phyloP scores from a whole-genome alignment of 257 asterid genomes.

The Paraleonurus japonicus region DNA sequence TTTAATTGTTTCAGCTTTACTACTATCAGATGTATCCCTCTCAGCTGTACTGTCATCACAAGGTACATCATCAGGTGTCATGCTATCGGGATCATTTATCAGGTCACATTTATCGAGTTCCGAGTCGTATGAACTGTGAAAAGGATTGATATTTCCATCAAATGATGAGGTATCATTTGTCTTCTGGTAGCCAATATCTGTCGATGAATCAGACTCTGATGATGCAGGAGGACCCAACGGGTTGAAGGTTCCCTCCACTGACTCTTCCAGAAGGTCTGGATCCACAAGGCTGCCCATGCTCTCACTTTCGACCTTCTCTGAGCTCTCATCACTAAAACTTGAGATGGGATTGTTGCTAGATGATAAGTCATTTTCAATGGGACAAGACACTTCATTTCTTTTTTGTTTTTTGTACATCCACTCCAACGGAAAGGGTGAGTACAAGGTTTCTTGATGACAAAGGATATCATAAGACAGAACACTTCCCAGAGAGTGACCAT shows the following conservation, averaged over 20 bases:
- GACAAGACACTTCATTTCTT: constrained; percentile 30
- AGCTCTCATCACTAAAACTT: constrained; percentile 35
- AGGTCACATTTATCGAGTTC: constrained; percentile 12
- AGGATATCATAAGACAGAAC: constrained; percentile 93
- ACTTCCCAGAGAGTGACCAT: constrained; percentile 96
- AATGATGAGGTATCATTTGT: constrained; percentile 34
- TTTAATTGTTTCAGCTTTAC: constrained; percentile 50
- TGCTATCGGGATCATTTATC: constrained; percentile 33
- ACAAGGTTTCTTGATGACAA: constrained; percentile 81
- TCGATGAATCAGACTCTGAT: constrained; percentile 52
- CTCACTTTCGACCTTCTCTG: constrained; percentile 35
- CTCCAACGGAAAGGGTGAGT: constrained; percentile 86
- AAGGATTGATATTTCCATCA: constrained; percentile 36
- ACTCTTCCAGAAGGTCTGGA: constrained; percentile 48
- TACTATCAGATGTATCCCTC: constrained; percentile 33
- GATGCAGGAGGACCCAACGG: constrained; percentile 61
- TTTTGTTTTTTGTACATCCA: constrained; percentile 71
- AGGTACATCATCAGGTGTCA: constrained; percentile 33
- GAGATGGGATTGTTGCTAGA: constrained; percentile 36
- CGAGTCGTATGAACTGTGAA: constrained; percentile 27
- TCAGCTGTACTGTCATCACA: constrained; percentile 34
- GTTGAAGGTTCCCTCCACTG: constrained; percentile 39
- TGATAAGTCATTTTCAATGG: constrained; percentile 28
- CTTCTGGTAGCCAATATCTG: constrained; percentile 32
- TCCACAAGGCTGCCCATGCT: constrained; percentile 27